These are phyloP conservation scores for Pleurotus sapidus DNA, from an alignment of 768 basidiomycete species.

Conservation along the genomic window DNA sequence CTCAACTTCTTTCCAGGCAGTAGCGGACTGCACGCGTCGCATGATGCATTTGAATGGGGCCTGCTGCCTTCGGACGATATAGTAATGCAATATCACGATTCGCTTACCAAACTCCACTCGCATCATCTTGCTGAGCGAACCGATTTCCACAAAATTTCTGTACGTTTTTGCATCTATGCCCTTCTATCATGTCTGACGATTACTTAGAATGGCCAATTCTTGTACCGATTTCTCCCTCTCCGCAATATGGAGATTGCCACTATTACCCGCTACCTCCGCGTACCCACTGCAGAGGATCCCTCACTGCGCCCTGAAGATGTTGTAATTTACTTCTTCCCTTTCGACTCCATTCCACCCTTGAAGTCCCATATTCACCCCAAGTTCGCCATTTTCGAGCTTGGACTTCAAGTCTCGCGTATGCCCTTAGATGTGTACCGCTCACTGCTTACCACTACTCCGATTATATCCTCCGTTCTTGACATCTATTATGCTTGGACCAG, in stretches of 20 bases:
- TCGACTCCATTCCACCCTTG: slow-evolving; percentile 10
- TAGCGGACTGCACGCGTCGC: not conserved
- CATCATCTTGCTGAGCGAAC: not conserved
- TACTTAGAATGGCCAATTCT: not conserved
- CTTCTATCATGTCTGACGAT: not conserved
- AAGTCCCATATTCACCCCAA: slow-evolving; percentile 15
- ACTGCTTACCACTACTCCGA: not conserved
- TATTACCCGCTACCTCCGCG: not conserved
- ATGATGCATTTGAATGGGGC: slow-evolving; percentile 4
- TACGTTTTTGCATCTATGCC: not conserved
- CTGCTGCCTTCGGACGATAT: slow-evolving; percentile 10
- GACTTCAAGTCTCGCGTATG: slow-evolving; percentile 13
- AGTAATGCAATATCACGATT: not conserved
- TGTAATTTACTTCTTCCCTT: slow-evolving; percentile 9
- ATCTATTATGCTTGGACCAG: not conserved
- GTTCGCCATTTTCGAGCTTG: slow-evolving; percentile 14
- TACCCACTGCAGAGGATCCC: not conserved
- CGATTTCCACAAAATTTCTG: not conserved
- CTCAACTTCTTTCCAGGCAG: not conserved
- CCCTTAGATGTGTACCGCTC: not conserved
- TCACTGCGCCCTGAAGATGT: not conserved
- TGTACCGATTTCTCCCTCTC: not conserved
- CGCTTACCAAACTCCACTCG: not conserved
- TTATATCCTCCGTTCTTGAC: not conserved
- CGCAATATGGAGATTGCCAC: not conserved